A percentile compares a stretch with the other conserved stretches of the same genome.
Evolutionary conservation across 2,329 filamentous ascomycete genomes (phyloP).

Genomic region (Talaromyces sp.): DNA sequence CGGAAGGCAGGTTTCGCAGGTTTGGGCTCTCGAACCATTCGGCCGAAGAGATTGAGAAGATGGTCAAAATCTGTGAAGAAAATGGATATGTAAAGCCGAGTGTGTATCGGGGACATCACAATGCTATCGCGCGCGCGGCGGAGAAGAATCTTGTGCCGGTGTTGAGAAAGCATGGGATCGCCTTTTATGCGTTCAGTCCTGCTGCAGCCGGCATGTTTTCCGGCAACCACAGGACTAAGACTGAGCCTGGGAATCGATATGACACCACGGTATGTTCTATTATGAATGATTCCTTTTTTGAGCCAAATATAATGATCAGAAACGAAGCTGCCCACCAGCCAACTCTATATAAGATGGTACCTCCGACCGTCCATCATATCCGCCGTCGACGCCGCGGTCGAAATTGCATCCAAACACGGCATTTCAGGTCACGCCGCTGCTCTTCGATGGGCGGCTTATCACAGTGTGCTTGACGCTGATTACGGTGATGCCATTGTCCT

Average conservation of each 20-base stretch:
- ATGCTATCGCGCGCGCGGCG: background rate
- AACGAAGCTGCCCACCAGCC: background rate
- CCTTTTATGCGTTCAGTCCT: background rate
- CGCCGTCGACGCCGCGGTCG: background rate
- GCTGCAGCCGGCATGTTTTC: background rate
- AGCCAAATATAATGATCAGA: background rate
- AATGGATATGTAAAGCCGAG: background rate
- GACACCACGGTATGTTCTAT: background rate
- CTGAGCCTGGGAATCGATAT: background rate
- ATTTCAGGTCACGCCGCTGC: background rate
- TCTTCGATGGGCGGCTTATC: background rate
- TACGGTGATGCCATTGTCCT: background rate
- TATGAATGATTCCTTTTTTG: too few species aligned
- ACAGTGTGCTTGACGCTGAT: background rate
- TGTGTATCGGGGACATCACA: conserved; percentile 1
- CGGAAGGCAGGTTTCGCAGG: background rate
- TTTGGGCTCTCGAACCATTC: background rate
- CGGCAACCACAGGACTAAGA: background rate
- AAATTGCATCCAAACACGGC: background rate
- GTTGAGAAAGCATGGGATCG: background rate
- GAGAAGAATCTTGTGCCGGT: background rate
- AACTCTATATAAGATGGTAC: background rate
- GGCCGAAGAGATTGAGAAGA: background rate
- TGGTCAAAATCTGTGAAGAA: background rate
- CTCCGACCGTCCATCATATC: conserved; percentile 1